phyloP scores from a whole-genome alignment of 495 filamentous ascomycete genomes.

The Hyaloscypha hepaticicola region DNA sequence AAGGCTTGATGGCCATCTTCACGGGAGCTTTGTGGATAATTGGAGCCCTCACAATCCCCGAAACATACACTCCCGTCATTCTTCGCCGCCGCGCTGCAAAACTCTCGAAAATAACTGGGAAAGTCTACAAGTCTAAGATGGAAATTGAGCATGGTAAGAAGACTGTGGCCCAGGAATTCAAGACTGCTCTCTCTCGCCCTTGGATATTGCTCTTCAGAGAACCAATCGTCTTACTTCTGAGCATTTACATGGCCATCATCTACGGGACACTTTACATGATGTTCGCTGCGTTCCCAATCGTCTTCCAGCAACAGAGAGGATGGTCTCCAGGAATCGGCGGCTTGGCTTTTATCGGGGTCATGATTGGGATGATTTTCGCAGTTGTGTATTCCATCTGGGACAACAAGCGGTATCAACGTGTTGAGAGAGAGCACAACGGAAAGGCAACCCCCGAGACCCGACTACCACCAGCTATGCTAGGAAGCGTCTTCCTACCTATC shows the following conservation, averaged over 20 bases:
- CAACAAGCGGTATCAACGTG: slow-evolving; percentile 51
- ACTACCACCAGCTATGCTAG: slow-evolving; percentile 68
- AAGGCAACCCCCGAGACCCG: slow-evolving; percentile 71
- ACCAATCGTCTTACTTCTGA: slow-evolving; percentile 79
- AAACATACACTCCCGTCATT: slow-evolving; percentile 76
- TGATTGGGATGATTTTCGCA: slow-evolving; percentile 74
- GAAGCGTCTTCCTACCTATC: slow-evolving; percentile 64
- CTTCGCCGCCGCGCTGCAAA: slow-evolving; percentile 69
- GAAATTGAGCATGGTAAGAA: slow-evolving; percentile 44
- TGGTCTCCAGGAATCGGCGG: slow-evolving; percentile 75
- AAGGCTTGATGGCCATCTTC: slow-evolving; percentile 66
- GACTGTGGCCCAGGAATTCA: slow-evolving; percentile 44
- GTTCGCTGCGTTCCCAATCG: slow-evolving; percentile 86
- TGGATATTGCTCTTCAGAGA: slow-evolving; percentile 68
- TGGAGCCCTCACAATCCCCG: slow-evolving; percentile 71
- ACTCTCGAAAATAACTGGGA: slow-evolving; percentile 68
- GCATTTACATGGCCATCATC: slow-evolving; percentile 64
- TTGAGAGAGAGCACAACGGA: slow-evolving; percentile 29
- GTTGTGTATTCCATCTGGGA: slow-evolving; percentile 66
- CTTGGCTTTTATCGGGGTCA: slow-evolving; percentile 74
- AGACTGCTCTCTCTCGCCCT: slow-evolving; percentile 44
- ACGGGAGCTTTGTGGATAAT: slow-evolving; percentile 61
- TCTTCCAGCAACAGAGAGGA: slow-evolving; percentile 70
- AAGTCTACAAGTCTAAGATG: slow-evolving; percentile 54
- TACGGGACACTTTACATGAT: slow-evolving; percentile 88